Evolutionary conservation across 176 grass and related monocot species (phyloP).

Genomic region (Ananas comosus): DNA sequence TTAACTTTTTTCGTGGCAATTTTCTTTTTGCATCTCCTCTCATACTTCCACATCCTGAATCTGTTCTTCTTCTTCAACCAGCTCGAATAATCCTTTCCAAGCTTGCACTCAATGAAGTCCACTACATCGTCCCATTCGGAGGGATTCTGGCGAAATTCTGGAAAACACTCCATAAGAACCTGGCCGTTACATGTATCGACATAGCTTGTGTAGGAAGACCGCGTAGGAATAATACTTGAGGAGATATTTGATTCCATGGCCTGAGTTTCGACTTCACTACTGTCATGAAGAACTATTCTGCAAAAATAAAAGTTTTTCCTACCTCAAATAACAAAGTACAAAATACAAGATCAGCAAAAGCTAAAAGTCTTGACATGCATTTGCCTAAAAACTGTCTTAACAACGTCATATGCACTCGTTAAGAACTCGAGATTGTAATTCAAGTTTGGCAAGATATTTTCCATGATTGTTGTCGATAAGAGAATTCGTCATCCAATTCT

Average conservation of each 20-base stretch:
- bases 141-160: neutral
- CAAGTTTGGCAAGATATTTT: too few relatives aligned
- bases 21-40: conserved; percentile 7
- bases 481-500: too few relatives aligned
- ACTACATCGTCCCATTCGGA: conserved; percentile 26
- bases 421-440: too few relatives aligned
- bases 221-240: neutral
- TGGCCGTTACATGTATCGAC: neutral
- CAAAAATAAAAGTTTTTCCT: neutral
- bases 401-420: too few relatives aligned
- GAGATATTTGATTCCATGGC: neutral
- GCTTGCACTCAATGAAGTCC: conserved; percentile 32
- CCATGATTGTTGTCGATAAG: too few relatives aligned
- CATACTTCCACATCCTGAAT: conserved; percentile 22
- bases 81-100: conserved; percentile 30
- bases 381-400: too few relatives aligned
- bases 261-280: neutral
- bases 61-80: neutral
- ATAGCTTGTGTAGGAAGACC: neutral
- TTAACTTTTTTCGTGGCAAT: neutral
- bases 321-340: too few relatives aligned
- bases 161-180: conserved; percentile 19
- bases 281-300: neutral
- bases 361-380: too few relatives aligned
- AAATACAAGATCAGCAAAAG: too few relatives aligned